phyloP scores from a whole-genome alignment of 1,139 yeast species.

The Sugiyamaella novakii region DNA sequence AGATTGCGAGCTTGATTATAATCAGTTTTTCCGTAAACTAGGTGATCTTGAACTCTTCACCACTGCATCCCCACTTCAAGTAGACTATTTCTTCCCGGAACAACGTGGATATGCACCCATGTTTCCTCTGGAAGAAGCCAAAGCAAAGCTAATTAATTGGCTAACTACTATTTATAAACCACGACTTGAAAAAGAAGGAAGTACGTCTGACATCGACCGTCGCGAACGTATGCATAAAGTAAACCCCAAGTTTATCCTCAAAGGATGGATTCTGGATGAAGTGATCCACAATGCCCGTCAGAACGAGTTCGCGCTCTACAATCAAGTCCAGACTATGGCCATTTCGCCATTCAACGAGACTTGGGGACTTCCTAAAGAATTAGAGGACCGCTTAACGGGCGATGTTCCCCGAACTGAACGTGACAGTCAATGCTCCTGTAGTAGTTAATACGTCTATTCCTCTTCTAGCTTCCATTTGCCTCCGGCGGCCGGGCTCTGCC shows the following conservation, averaged over 20 bases:
- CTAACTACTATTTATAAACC: constrained; percentile 42
- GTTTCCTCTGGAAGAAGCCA: constrained; percentile 40
- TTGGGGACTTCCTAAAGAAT: constrained; percentile 38
- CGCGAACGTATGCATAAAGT: constrained; percentile 46
- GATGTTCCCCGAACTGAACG: constrained; percentile 36
- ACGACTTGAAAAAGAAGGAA: constrained; percentile 46
- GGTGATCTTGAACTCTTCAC: constrained; percentile 47
- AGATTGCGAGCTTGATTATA: constrained; percentile 72
- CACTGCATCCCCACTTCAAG: constrained; percentile 32
- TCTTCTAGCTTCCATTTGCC: neutral
- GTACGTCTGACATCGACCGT: constrained; percentile 45
- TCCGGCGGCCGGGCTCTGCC: constrained; percentile 13
- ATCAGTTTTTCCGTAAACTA: constrained; percentile 68
- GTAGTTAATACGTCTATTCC: constrained; percentile 27
- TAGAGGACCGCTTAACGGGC: constrained; percentile 35
- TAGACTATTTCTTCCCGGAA: constrained; percentile 45
- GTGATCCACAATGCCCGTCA: constrained; percentile 52
- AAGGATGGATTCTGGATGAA: constrained; percentile 85
- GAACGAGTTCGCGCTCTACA: constrained; percentile 35
- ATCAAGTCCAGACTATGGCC: constrained; percentile 42
- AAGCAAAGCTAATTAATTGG: constrained; percentile 44
- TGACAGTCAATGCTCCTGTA: constrained; percentile 39
- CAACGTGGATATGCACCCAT: constrained; percentile 37
- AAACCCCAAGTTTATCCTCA: constrained; percentile 82
- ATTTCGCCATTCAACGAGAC: constrained; percentile 42